Percentiles rank a stretch among this genome's conserved stretches.
Conservation (phyloP, 495 filamentous ascomycete genomes). For the Cairneyella variabilis region DNA sequence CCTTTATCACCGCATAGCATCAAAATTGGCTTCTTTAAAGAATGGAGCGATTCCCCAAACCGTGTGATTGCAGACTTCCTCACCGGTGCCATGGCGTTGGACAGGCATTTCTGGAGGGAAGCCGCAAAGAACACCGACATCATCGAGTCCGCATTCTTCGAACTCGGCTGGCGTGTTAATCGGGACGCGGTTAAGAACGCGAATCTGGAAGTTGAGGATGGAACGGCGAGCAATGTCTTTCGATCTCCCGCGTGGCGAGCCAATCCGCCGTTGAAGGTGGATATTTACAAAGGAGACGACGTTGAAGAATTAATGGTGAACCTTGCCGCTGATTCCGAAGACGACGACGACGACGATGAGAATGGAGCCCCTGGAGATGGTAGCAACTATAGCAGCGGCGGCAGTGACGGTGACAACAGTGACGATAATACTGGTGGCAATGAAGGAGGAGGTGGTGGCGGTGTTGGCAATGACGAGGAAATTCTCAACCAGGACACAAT, state of each 20-base stretch:
- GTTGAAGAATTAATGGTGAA: not conserved
- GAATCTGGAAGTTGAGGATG: not conserved
- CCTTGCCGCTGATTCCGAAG: not conserved
- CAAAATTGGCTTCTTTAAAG: not conserved
- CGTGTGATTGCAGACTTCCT: not conserved
- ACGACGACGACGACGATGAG: not conserved
- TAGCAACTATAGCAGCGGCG: not conserved
- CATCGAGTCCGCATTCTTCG: conserved; percentile 13
- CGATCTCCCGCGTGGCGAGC: not conserved
- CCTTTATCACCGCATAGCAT: conserved; percentile 3
- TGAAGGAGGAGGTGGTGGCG: no score
- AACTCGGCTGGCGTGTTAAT: conserved; percentile 6
- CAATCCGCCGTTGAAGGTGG: conserved; percentile 4
- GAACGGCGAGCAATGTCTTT: not conserved
- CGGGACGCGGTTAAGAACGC: not conserved
- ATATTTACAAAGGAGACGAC: conserved; percentile 5
- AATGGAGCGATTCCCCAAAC: not conserved
- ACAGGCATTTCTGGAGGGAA: not conserved
- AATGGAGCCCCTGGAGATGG: not conserved
- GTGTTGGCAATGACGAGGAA: no score
- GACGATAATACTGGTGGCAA: not conserved
- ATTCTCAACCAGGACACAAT: no score
- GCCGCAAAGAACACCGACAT: not conserved
- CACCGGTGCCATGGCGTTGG: not conserved
- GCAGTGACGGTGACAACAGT: not conserved